Evolutionary conservation across 257 asterid species (phyloP).

Genomic region (Fraxinus americana): DNA sequence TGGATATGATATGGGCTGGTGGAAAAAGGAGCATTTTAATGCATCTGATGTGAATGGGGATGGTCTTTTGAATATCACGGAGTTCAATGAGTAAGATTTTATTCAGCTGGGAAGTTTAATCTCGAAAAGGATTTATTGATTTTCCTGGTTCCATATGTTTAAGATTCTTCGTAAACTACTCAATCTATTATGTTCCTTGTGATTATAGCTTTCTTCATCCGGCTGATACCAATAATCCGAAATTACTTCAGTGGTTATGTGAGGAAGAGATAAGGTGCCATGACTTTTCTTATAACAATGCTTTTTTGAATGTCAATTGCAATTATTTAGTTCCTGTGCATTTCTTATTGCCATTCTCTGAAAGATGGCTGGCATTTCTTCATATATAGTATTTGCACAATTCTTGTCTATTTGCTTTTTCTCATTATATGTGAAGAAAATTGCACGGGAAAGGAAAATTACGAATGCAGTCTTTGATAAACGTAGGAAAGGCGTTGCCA

Average conservation of each 20-base stretch:
- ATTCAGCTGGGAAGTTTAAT: conserved; percentile 17
- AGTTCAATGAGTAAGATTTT: conserved; percentile 84
- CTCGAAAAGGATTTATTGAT: neutral
- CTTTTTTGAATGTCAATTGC: conserved; percentile 27
- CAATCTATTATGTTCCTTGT: conserved; percentile 15
- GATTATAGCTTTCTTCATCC: conserved; percentile 85
- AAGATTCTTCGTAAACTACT: conserved; percentile 8
- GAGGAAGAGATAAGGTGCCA: conserved; percentile 87
- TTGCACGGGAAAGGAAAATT: no score
- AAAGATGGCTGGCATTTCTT: neutral
- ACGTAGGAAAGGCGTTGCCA: no score
- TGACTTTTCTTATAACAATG: conserved; percentile 5
- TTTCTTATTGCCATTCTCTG: conserved; percentile 1
- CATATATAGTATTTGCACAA: no score
- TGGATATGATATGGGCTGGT: conserved; percentile 92
- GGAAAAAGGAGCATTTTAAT: conserved; percentile 95
- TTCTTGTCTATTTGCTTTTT: no score
- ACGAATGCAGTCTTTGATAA: no score
- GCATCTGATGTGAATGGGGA: conserved; percentile 93
- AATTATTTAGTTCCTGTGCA: conserved; percentile 1
- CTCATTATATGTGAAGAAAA: no score
- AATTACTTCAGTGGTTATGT: conserved; percentile 79
- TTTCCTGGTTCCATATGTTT: conserved; percentile 7
- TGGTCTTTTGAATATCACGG: conserved; percentile 76
- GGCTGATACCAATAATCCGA: conserved; percentile 80